Base-by-base conservation (phyloP, 2,329 filamentous ascomycete species). In the Stachybotrys elegans region DNA sequence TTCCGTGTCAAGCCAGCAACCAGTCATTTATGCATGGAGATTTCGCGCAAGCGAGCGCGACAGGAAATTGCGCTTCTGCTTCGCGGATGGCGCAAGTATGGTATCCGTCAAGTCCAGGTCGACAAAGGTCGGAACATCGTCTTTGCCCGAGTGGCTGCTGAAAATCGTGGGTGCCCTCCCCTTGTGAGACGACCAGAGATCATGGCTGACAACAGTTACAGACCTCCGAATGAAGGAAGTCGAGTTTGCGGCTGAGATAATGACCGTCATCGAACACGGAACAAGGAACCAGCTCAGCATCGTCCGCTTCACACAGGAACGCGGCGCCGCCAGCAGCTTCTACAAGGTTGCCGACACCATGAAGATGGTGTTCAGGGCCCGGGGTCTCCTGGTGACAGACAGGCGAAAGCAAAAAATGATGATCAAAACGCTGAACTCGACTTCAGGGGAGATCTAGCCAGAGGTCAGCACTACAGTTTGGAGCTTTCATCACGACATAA, bases 251-350 rank as follows among this genome's bases (percentile, higher is more conserved):
- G 82, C 84, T 29, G 89, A 96, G 62, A 78, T 96, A 48, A 94
- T 94, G 69, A 89, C 86, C 2, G 85, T 95, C 29, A 85, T 95
- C 49, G 88, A 95, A 67, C 86, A 93, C 58, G 88, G 88, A 39
- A 84, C 80, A 56, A 83, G 81, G 51, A 83, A 81, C 37, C 84
- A 84, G 38, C 76, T 96, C 43, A 87, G 85, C 61, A 82, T 96
- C 51, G 81, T 88, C 22, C 84, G 88, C 27, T 88, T 96, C 62
- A 92, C 87, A 2, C 91, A 96, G 59, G 89, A 93, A 59, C 84
- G 84, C 46, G 93, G 92, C n/a, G 91, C 92, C 2, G 90, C 88
- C 29, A 93, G 86, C 56, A 93, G 86, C 54, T 95, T 97, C 68
- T 79, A 88, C 60, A 83, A 81, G 58, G 86, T 95, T 9, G 79